Evolutionary conservation across 2,329 filamentous ascomycete genomes (phyloP).

Genomic region (Diaporthe vexans): DNA sequence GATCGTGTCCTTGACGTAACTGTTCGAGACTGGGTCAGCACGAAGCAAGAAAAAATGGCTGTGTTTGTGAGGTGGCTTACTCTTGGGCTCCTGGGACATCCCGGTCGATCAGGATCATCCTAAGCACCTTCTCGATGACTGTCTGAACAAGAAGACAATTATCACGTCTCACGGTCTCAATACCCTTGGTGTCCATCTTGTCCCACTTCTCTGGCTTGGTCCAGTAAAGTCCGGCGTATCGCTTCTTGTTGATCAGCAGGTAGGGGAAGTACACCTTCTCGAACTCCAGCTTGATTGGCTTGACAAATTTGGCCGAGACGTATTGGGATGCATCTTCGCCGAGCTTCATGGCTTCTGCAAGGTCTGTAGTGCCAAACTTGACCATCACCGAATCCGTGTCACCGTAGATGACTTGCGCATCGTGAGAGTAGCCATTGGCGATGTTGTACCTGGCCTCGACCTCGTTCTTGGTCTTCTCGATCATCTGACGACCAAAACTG

Average conservation of each 20-base stretch:
- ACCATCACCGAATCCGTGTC: conserved; percentile 99
- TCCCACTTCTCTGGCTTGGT: conserved; percentile 94
- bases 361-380: conserved; percentile 92
- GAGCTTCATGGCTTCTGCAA: conserved; percentile 91
- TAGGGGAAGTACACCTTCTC: conserved; percentile 99
- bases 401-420: conserved; percentile 97
- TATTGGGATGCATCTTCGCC: conserved; percentile 92
- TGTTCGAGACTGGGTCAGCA: conserved; percentile 56
- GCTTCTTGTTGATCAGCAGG: conserved; percentile 99
- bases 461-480: conserved; percentile 97
- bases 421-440: conserved; percentile 92
- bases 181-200: conserved; percentile 99
- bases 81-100: conserved; percentile 93
- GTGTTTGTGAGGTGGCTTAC: conserved; percentile 67
- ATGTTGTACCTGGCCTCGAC: conserved; percentile 92
- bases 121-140: conserved; percentile 95
- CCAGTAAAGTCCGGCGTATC: conserved; percentile 98
- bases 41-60: not conserved
- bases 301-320: conserved; percentile 93
- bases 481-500: conserved; percentile 98
- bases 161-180: conserved; percentile 96
- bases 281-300: conserved; percentile 98
- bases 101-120: conserved; percentile 95
- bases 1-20: conserved; percentile 96
- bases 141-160: conserved; percentile 97